Conservation (phyloP, 768 basidiomycete genomes). For the Cystofilobasidium bisporidii region DNA sequence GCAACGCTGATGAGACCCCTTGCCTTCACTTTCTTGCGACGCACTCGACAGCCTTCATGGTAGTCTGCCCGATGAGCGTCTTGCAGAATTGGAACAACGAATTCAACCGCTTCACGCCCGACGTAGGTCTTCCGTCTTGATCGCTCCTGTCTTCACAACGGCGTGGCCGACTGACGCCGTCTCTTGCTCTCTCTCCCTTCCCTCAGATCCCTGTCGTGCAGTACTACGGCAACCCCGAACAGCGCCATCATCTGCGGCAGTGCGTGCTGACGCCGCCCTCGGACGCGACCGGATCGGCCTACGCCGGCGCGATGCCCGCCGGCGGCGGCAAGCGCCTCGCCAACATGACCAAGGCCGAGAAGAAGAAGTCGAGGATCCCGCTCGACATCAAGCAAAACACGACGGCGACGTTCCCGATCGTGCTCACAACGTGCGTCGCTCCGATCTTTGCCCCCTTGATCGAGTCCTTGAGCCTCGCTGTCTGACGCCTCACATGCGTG, state of each 20-base stretch:
- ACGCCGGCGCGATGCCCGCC: background rate
- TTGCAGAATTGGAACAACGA: conserved; percentile 84
- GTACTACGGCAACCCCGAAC: conserved; percentile 76
- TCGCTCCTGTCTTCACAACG: background rate
- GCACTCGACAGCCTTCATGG: conserved; percentile 55
- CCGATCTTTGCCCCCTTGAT: no score
- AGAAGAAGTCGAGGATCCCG: background rate
- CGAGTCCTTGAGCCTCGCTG: no score
- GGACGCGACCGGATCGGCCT: conserved; percentile 9
- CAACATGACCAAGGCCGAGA: conserved; percentile 14
- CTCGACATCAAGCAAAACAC: conserved; percentile 8
- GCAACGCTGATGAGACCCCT: no score
- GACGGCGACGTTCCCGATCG: conserved; percentile 23
- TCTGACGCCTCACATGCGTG: background rate
- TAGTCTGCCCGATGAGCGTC: conserved; percentile 89
- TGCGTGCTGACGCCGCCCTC: conserved; percentile 47
- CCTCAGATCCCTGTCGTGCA: conserved; percentile 77
- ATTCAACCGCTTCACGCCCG: conserved; percentile 71
- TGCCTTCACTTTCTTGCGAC: no score
- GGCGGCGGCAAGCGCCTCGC: background rate
- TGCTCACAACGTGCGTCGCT: conserved; percentile 20
- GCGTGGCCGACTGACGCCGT: background rate
- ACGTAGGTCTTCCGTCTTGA: conserved; percentile 42
- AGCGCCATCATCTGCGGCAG: conserved; percentile 67
- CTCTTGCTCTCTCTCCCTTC: no score